Percentiles rank a stretch among this genome's conserved stretches.
These are phyloP conservation scores for Botrytis hyacinthi DNA, from an alignment of 2,329 filamentous ascomycete genomes.

Conservation along the genomic window DNA sequence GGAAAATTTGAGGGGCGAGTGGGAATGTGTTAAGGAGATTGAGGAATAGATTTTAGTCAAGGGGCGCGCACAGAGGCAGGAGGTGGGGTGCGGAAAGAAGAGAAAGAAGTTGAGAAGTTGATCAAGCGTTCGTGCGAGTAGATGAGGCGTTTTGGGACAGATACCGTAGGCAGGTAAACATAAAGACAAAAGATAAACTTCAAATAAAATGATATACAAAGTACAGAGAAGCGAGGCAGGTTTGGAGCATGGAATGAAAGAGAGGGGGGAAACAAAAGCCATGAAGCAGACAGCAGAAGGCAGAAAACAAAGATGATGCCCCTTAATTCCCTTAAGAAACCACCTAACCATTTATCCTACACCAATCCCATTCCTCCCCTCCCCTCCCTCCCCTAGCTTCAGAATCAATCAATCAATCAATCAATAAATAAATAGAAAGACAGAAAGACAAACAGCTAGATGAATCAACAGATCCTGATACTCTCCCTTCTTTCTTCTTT, in stretches of 20 bases:
- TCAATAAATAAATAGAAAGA: too few species aligned
- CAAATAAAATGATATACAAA: not conserved
- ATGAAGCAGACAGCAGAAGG: too few species aligned
- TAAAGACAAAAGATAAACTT: not conserved
- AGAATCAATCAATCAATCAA: too few species aligned
- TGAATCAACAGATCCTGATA: too few species aligned
- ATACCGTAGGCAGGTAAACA: conserved; percentile 3
- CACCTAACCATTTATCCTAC: too few species aligned
- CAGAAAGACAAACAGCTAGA: too few species aligned
- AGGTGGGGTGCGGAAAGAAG: too few species aligned
- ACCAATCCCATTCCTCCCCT: not conserved
- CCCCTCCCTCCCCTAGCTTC: too few species aligned
- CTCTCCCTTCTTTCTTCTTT: too few species aligned
- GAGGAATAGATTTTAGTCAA: conserved; percentile 63
- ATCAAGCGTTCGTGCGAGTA: not conserved
- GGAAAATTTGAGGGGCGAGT: conserved; percentile 93
- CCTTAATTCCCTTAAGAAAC: too few species aligned
- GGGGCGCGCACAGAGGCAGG: not conserved
- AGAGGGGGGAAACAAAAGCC: too few species aligned
- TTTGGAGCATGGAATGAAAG: not conserved
- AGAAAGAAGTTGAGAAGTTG: not conserved
- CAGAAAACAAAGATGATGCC: too few species aligned
- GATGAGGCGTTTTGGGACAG: conserved; percentile 12
- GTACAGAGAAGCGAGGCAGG: not conserved
- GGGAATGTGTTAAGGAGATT: conserved; percentile 96